Evolutionary conservation across 2,329 filamentous ascomycete species (phyloP).

Genomic region (Aureobasidium sp.): DNA sequence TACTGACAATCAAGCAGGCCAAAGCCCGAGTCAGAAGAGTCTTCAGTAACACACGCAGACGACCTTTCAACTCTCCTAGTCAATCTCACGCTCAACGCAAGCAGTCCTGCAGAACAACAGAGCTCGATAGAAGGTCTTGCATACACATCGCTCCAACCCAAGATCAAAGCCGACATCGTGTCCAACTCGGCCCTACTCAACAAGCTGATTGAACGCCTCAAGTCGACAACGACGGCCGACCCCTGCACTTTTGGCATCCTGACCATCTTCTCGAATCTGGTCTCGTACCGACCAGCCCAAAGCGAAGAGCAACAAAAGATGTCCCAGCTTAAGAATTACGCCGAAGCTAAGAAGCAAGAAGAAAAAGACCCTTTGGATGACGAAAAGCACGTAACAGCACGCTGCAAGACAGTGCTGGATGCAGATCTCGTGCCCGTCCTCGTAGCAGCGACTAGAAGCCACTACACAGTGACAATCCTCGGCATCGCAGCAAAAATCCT

Average conservation of each 20-base stretch:
- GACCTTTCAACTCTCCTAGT: constrained; percentile 50
- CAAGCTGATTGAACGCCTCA: constrained; percentile 57
- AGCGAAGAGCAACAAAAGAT: constrained; percentile 91
- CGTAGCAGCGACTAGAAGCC: constrained; percentile 40
- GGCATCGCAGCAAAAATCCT: constrained; percentile 69
- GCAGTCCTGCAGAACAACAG: constrained; percentile 43
- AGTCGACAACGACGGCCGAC: constrained; percentile 29
- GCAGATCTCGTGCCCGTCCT: constrained; percentile 70
- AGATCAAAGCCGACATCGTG: constrained; percentile 73
- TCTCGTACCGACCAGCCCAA: constrained; percentile 65
- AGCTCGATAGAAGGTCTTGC: constrained; percentile 81
- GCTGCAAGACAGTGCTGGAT: constrained; percentile 72
- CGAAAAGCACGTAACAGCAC: constrained; percentile 63
- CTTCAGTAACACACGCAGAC: constrained; percentile 24
- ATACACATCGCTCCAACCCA: constrained; percentile 79
- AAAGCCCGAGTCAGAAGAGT: not conserved
- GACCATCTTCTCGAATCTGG: constrained; percentile 79
- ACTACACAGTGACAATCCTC: constrained; percentile 61
- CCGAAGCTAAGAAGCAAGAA: constrained; percentile 64
- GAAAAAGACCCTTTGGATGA: constrained; percentile 62
- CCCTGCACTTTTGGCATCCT: constrained; percentile 67
- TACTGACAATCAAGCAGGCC: not conserved
- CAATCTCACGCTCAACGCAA: constrained; percentile 56
- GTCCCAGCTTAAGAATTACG: constrained; percentile 86
- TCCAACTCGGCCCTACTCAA: constrained; percentile 61